Percentiles rank a stretch among this genome's conserved stretches.
Evolutionary conservation across 2,329 filamentous ascomycete genomes (phyloP).

Genomic region (Diaporthe amygdali): DNA sequence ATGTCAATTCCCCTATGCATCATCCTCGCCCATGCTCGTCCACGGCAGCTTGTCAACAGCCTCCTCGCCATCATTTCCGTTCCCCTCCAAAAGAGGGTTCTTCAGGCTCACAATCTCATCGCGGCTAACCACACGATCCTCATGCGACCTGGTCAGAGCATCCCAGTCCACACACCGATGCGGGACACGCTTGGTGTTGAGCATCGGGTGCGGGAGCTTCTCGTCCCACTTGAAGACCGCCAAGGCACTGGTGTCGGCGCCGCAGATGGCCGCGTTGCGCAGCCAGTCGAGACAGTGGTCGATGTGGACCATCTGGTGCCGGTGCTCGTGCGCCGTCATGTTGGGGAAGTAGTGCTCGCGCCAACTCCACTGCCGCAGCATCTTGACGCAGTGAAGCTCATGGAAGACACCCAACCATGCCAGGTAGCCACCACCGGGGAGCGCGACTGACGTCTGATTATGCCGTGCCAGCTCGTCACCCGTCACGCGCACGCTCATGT

Average conservation of each 20-base stretch:
- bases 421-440: conserved; percentile 29
- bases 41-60: too few relatives aligned
- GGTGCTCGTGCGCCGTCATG: neutral
- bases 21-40: too few relatives aligned
- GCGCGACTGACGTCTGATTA: neutral
- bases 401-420: conserved; percentile 38
- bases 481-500: neutral
- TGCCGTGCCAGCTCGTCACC: neutral
- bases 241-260: neutral
- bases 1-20: too few relatives aligned
- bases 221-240: neutral
- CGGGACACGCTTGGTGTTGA: neutral
- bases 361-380: conserved; percentile 28
- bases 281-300: neutral
- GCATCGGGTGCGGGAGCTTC: neutral
- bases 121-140: neutral
- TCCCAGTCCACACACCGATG: neutral
- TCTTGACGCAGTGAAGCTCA: conserved; percentile 39
- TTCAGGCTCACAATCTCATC: neutral
- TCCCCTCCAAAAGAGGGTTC: neutral
- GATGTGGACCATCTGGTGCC: neutral
- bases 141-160: neutral
- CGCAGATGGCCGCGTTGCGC: neutral
- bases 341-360: neutral
- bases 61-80: neutral